Conservation (phyloP, 2,329 filamentous ascomycete species). For the Neophaeococcomyces aloes region DNA sequence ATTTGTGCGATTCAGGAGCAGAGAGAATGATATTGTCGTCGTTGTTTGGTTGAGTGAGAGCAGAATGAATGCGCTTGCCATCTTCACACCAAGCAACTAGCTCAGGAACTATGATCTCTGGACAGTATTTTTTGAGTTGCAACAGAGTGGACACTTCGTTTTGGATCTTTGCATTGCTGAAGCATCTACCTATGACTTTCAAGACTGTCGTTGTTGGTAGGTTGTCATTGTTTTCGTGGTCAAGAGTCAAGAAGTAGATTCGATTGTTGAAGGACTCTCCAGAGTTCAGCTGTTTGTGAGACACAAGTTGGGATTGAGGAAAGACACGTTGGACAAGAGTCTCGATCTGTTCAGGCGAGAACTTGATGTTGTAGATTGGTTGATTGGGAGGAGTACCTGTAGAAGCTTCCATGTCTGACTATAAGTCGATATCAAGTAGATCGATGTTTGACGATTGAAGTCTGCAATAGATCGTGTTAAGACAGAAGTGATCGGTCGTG, state of each 20-base stretch:
- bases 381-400: slow-evolving; percentile 11
- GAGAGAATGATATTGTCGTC: background rate
- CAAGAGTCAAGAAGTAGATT: slow-evolving; percentile 18
- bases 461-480: no score
- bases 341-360: slow-evolving; percentile 15
- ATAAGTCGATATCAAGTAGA: background rate
- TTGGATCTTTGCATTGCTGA: slow-evolving; percentile 14
- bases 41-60: slow-evolving; percentile 1
- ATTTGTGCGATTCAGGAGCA: slow-evolving; percentile 6
- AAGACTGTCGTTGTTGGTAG: slow-evolving; percentile 11
- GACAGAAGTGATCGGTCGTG: no score
- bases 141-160: slow-evolving; percentile 16
- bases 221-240: background rate
- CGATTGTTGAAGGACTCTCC: slow-evolving; percentile 19
- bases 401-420: background rate
- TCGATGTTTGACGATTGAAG: background rate
- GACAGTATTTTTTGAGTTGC: slow-evolving; percentile 15
- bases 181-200: slow-evolving; percentile 13
- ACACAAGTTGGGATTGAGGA: slow-evolving; percentile 13
- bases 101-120: slow-evolving; percentile 13
- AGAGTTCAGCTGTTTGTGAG: slow-evolving; percentile 10
- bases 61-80: slow-evolving; percentile 11
- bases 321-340: slow-evolving; percentile 12
- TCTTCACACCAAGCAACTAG: slow-evolving; percentile 18
- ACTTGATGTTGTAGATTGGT: slow-evolving; percentile 17